Conservation (phyloP, 139 green algal genomes). For the Ettlia oleoabundans region DNA sequence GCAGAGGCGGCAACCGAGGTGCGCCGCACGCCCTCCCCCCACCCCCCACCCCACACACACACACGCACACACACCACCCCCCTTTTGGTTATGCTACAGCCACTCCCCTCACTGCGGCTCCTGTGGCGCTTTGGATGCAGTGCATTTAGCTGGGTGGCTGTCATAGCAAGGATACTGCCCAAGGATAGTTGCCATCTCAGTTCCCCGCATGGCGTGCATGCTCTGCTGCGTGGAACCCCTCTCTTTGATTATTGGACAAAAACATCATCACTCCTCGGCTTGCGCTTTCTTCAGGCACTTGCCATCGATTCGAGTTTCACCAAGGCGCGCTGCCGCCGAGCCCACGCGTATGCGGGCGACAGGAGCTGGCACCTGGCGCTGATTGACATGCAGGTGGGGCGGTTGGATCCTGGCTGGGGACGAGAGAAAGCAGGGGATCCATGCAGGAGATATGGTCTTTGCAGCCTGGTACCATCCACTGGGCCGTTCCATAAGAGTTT, state of each 20-base stretch:
- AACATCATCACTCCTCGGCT: too few relatives aligned
- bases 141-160: too few relatives aligned
- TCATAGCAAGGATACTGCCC: too few relatives aligned
- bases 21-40: neutral
- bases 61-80: neutral
- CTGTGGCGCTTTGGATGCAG: too few relatives aligned
- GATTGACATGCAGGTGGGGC: conserved; percentile 3
- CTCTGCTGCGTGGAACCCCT: too few relatives aligned
- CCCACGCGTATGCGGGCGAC: neutral
- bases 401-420: neutral
- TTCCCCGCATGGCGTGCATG: too few relatives aligned
- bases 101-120: neutral
- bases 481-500: too few relatives aligned
- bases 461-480: too few relatives aligned
- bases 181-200: too few relatives aligned
- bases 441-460: neutral
- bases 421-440: neutral
- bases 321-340: conserved; percentile 6
- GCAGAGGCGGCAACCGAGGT: neutral
- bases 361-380: neutral
- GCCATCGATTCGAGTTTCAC: neutral
- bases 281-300: conserved; percentile 4
- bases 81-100: too few relatives aligned
- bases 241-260: too few relatives aligned
- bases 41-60: neutral